Conservation (phyloP, 1,139 yeast genomes). For the Geotrichum citri-aurantii region DNA sequence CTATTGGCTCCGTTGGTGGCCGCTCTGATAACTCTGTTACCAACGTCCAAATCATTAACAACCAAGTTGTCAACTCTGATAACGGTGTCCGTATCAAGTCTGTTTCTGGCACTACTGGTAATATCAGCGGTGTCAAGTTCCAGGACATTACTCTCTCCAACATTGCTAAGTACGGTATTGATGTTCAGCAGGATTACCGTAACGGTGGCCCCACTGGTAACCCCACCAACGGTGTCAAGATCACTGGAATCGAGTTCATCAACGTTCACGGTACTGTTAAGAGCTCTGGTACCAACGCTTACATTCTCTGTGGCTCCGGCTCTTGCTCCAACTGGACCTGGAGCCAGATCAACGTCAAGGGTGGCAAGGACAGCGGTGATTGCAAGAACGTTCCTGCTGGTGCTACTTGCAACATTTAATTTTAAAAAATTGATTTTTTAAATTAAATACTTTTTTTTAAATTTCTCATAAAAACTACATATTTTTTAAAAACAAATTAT, state of each 20-base stretch:
- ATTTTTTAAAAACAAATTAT: too few species aligned
- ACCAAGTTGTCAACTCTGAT: slow-evolving; percentile 5
- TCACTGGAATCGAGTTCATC: background rate
- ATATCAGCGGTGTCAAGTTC: background rate
- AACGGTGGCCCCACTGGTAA: slow-evolving; percentile 11
- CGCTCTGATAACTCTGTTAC: slow-evolving; percentile 6
- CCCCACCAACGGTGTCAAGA: slow-evolving; percentile 6
- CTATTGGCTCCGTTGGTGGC: slow-evolving; percentile 14
- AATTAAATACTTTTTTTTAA: too few species aligned
- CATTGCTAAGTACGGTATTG: slow-evolving; percentile 11
- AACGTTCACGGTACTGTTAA: slow-evolving; percentile 7
- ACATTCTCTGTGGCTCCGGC: slow-evolving; percentile 10
- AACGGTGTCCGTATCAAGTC: slow-evolving; percentile 6
- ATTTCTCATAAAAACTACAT: too few species aligned
- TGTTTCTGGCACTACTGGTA: slow-evolving; percentile 2
- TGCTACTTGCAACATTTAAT: slow-evolving; percentile 1
- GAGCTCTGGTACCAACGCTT: slow-evolving; percentile 1
- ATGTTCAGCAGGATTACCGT: slow-evolving; percentile 9
- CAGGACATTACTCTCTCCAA: slow-evolving; percentile 8
- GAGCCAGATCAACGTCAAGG: background rate
- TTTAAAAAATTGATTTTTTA: background rate
- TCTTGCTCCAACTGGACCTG: slow-evolving; percentile 9
- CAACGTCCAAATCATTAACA: background rate
- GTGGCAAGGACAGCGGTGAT: background rate
- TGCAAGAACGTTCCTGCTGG: slow-evolving; percentile 10